These are phyloP conservation scores for Anisodus acutangulus DNA, from an alignment of 257 asterid genomes.

Conservation along the genomic window DNA sequence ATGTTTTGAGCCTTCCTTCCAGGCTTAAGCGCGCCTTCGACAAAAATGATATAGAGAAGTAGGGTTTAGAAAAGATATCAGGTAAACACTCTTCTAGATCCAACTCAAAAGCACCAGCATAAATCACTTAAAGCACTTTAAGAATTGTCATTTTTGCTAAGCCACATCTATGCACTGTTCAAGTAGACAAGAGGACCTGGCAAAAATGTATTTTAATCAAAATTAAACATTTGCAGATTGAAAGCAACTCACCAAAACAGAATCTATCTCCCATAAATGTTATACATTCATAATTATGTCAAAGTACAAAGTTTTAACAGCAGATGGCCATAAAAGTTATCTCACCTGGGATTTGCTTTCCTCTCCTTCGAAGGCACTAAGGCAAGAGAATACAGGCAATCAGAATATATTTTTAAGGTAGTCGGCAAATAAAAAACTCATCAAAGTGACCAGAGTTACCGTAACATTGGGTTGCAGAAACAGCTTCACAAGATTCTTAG, in stretches of 20 bases:
- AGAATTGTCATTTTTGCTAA: neutral
- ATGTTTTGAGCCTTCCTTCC: too few species aligned
- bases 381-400: slow-evolving; percentile 37
- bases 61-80: neutral
- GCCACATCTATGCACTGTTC: neutral
- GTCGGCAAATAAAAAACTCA: slow-evolving; percentile 16
- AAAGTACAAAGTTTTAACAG: neutral
- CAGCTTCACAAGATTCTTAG: too few species aligned
- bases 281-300: neutral
- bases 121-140: neutral
- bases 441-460: too few species aligned
- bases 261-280: neutral
- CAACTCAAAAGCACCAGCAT: neutral
- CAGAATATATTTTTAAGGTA: neutral
- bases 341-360: slow-evolving; percentile 62
- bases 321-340: slow-evolving; percentile 5
- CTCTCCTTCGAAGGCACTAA: slow-evolving; percentile 83
- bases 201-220: neutral
- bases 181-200: neutral
- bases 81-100: neutral
- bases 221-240: neutral
- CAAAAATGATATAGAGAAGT: too few species aligned
- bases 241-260: too few species aligned
- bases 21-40: too few species aligned
- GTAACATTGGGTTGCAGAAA: too few species aligned